Base-by-base conservation (phyloP, 2,329 filamentous ascomycete species). In the Calonectria hawksworthii region DNA sequence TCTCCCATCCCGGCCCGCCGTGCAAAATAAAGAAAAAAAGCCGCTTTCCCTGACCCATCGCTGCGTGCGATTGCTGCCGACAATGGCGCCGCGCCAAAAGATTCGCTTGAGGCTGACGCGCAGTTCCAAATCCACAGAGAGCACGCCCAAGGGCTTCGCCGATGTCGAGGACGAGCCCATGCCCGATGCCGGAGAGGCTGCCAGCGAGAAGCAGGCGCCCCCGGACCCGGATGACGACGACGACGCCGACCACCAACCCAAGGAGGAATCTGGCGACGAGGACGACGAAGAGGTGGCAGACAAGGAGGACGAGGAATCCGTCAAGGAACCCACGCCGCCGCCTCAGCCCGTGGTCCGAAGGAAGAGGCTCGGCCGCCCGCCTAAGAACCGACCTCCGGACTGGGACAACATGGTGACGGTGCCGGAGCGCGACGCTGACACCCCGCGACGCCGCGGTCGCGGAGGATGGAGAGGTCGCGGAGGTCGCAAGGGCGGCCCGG, bases 361-460 rank as follows among this genome's bases (percentile, higher is more conserved):
- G 81, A 94, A 94, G 85, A 93, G 95, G 68, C 90, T 96, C n/a
- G 96, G 96, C 26, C 92, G 96, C 16, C 95, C 95, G 3, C 95
- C 95, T 0, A 98, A 97, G 89, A 96, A 96, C 83, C 91, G 92
- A 65, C 94, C 94, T 0, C 92, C 95, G 5, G 95, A 95, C 83
- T 96, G 94, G 92, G 93, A 96, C 82, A 87, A 88, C 54, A 90
- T 91, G 78, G 87, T 92, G 67, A 90, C 91, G 68, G 86, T 88
- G 10, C 89, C 91, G 4, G 87, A 87, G 44, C 88, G 87, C 77
- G 90, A 91, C 78, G 86, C 86, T 26, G 90, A 91, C 75, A 89
- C 92, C 5, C 93, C 92, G 56, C 89, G 92, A 76, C 89, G 91
- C 59, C 89, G 92, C 70, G 93, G 93, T 4, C 92, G 94, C 26